phyloP scores from a whole-genome alignment of 805 yeast genomes.

The Torulaspora maleeae region DNA sequence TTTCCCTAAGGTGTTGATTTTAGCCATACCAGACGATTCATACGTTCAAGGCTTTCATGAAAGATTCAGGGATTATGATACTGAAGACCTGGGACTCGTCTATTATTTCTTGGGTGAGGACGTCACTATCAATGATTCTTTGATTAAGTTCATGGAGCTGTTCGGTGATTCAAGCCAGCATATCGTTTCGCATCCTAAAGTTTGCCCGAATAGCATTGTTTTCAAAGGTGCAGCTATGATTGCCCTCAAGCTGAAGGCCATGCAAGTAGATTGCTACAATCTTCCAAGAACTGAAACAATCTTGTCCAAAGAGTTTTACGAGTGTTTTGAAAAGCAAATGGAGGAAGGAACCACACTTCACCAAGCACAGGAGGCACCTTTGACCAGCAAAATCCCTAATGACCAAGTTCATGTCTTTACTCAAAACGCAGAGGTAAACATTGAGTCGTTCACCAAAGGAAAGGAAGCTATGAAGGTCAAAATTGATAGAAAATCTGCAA shows the following conservation, averaged over 20 bases:
- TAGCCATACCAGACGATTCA: slow-evolving; percentile 62
- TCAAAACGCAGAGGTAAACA: slow-evolving; percentile 14
- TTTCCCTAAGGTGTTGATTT: slow-evolving; percentile 56
- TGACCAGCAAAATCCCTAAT: slow-evolving; percentile 12
- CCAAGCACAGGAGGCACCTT: slow-evolving; percentile 22
- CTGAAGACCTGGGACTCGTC: slow-evolving; percentile 44
- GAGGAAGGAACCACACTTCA: slow-evolving; percentile 29
- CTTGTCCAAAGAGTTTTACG: slow-evolving; percentile 32
- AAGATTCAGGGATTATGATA: slow-evolving; percentile 25
- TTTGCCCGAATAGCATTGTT: slow-evolving; percentile 57
- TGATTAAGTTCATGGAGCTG: slow-evolving; percentile 47
- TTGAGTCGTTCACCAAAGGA: slow-evolving; percentile 25
- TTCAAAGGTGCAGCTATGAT: slow-evolving; percentile 52
- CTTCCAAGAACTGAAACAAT: slow-evolving; percentile 36
- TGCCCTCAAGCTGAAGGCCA: slow-evolving; percentile 52
- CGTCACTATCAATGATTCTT: slow-evolving; percentile 42
- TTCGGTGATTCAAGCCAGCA: slow-evolving; percentile 50
- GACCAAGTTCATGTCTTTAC: slow-evolving; percentile 28
- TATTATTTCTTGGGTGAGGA: slow-evolving; percentile 74
- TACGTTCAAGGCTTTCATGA: slow-evolving; percentile 41
- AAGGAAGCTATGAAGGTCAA: slow-evolving; percentile 13
- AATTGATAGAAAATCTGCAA: slow-evolving; percentile 4
- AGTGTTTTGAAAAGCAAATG: slow-evolving; percentile 27
- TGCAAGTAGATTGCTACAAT: slow-evolving; percentile 42
- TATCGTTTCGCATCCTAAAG: slow-evolving; percentile 64